These are phyloP conservation scores for Colletotrichum melonis DNA, from an alignment of 2,329 filamentous ascomycete genomes.

Conservation along the genomic window DNA sequence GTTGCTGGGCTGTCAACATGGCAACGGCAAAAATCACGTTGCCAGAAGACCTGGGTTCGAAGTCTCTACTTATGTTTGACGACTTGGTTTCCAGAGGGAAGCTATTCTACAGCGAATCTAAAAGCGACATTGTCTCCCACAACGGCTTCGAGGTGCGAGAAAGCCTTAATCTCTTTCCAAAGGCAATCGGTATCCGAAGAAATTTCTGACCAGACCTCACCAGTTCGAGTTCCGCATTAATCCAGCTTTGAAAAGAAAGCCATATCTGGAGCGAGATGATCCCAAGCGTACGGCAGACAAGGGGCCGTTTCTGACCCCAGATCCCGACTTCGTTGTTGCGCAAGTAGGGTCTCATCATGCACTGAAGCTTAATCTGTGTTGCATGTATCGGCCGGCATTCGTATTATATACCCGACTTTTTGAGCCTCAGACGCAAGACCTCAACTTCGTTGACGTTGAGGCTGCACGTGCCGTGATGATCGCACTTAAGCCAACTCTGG, in stretches of 20 bases:
- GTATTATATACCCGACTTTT: background rate
- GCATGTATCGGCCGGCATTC: background rate
- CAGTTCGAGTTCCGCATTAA: background rate
- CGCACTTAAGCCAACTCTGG: background rate
- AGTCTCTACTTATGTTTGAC: background rate
- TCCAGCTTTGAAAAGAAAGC: background rate
- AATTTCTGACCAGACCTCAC: rapidly evolving
- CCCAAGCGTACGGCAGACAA: background rate
- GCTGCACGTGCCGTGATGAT: background rate
- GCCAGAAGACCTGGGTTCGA: background rate
- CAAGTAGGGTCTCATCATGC: background rate
- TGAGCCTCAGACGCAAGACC: background rate
- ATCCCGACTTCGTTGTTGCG: background rate
- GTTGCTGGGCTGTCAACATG: background rate
- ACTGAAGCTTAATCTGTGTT: background rate
- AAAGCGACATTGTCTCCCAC: background rate
- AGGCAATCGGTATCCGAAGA: background rate
- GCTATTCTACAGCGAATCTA: background rate
- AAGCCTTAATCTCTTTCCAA: too few species aligned
- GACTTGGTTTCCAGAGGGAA: background rate
- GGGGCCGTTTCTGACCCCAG: background rate
- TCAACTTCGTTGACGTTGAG: background rate
- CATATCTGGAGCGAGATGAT: background rate
- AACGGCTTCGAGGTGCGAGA: background rate
- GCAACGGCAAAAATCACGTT: background rate